Percentiles rank a stretch among this genome's conserved stretches.
These are phyloP conservation scores for Teunomyces kruisii DNA, from an alignment of 805 yeast genomes.

Conservation along the genomic window DNA sequence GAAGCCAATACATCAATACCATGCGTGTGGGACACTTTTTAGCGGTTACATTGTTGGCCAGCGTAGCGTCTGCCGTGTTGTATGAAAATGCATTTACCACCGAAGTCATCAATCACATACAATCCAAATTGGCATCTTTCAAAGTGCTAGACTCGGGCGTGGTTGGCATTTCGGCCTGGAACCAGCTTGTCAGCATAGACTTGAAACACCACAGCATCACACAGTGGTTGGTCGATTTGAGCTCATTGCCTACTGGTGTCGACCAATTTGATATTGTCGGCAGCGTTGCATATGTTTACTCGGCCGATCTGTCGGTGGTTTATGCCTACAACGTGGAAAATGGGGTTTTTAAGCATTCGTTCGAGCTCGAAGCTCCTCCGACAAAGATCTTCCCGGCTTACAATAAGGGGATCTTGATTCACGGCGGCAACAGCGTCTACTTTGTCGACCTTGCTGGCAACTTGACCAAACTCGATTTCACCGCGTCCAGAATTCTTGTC, in stretches of 20 bases:
- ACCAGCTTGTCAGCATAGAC: constrained; percentile 15
- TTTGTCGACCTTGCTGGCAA: constrained; percentile 13
- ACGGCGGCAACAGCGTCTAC: constrained; percentile 6
- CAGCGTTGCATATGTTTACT: constrained; percentile 14
- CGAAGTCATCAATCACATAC: constrained; percentile 51
- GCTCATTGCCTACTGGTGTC: constrained; percentile 6
- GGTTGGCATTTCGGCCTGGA: constrained; percentile 14
- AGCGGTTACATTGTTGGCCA: background rate
- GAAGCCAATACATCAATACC: background rate
- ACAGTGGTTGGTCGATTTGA: constrained; percentile 20
- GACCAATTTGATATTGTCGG: constrained; percentile 8
- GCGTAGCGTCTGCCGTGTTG: constrained; percentile 20
- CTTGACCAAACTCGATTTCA: constrained; percentile 7
- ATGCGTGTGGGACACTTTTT: constrained; percentile 2
- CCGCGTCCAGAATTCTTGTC: background rate
- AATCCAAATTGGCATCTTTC: constrained; percentile 7
- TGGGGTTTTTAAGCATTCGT: constrained; percentile 13
- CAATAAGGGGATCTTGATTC: constrained; percentile 9
- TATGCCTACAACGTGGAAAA: constrained; percentile 11
- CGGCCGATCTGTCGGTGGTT: constrained; percentile 8
- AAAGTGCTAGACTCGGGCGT: constrained; percentile 15
- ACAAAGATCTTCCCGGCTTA: constrained; percentile 10
- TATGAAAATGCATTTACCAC: constrained; percentile 53
- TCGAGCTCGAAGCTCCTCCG: constrained; percentile 10
- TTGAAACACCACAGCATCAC: constrained; percentile 5